Evolutionary conservation across 1,284 basidiomycete species (phyloP), one percentile per base, ranked within the genome.

Genomic region (Pascua sp.): DNA sequence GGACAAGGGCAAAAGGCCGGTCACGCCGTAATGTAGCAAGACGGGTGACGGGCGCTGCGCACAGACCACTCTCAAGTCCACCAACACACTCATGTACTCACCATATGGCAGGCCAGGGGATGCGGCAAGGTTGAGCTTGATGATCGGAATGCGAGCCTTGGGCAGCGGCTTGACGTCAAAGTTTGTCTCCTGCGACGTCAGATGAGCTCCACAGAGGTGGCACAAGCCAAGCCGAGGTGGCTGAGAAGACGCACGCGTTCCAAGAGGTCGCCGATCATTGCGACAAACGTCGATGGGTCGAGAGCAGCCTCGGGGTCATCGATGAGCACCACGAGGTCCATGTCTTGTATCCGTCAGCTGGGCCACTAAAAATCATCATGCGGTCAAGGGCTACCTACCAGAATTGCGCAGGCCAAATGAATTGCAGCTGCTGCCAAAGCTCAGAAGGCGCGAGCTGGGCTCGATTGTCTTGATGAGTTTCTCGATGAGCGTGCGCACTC

Each of bases 281-380:
- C 91, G 66, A 98, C 95, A 51, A 98, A 85, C 81, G 96, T 90
- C 40, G 89, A 85, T 11, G 94, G 89, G 46, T 87, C 66, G 80
- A 88, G 73, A 84, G 70, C 70, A 4, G 77, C 76, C 24, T 86
- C 69, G 56, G 85, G 83, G 24, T 90, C 89, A 73, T 92, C 90
- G 72, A 96, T 90, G 69, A 98, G 82, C 77, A 94, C 97, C 73
- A 95, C 97, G 45, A 98, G 81, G 78, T 98, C 95, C 95, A 98
- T 98, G 78, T 98, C 95, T 93, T 71, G 24, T 32, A 32, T 32
- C 15, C 36, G 43, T 55, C 49, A 55, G 54, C 50, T 32, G 24
- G 24, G 37, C 47, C 38, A 16, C 15, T 40, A 32, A 32, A 47
- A 17, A 43, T 5, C 16, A 47, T 47, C 12, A 32, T 47, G 11